Base-by-base conservation (phyloP, 441 rosid species). In the Populus hybrid region DNA sequence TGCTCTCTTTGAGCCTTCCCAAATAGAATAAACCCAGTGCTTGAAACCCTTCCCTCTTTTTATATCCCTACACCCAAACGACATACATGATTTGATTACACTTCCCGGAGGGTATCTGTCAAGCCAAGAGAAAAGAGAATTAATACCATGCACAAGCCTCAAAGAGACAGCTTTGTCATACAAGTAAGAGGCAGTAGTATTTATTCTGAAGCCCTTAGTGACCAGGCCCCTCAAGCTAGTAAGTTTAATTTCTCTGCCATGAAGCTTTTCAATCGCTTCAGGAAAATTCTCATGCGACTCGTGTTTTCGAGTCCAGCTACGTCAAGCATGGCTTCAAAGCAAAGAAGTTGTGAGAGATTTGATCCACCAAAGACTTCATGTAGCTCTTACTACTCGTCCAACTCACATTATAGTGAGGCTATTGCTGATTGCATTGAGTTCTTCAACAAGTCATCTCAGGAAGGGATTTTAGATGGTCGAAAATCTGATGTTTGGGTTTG, bases 401-500 rank as follows among this genome's bases (percentile, higher is more conserved):
- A 90, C 8, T 82, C 94, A 5, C 97, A 91, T 59, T 92, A 91
- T 76, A 84, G 80, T 7, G 98, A 92, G 79, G 97, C 98, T 53
- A 91, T 94, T 18, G 91, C 97, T 2, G 98, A 94, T 81, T 92
- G 98, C 79, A 94, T 94, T 35, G 98, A 92, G 91, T 94, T 94
- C 85, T 90, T 94, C 81, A 94, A 92, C 80, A 90, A 88, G 89
- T 92, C 98, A 8, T 85, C 98, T 18, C 91, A 85, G 77, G 89
- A 89, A 14, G 89, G 79, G 75, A 74, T 82, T 83, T 79, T 76
- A 57, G 90, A 84, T 38, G 89, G 83, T 42, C 76, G 83, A 40
- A 83, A 84, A n/a, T 85, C 90, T 10, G 85, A 89, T 74, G 86
- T 80, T 76, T 38, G 81, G 77, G 87, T 83, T 80, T 89, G 79